These are phyloP conservation scores for Botrytis galanthina DNA, from an alignment of 2,329 filamentous ascomycete species.

Conservation along the genomic window DNA sequence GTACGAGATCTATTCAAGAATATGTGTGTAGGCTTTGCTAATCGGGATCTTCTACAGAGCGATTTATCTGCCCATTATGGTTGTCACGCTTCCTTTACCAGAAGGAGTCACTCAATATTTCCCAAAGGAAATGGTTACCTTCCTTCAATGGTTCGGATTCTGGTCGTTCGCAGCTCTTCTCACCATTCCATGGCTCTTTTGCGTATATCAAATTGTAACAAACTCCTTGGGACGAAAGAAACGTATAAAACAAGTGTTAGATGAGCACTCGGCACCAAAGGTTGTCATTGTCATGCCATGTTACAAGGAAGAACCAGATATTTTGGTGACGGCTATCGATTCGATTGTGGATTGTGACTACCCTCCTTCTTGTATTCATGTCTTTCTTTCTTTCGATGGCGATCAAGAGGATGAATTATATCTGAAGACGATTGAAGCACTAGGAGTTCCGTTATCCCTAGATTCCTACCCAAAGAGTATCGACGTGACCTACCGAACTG, in stretches of 20 bases:
- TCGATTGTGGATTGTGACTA: conserved; percentile 95
- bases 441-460: conserved; percentile 76
- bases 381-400: conserved; percentile 94
- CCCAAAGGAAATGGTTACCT: conserved; percentile 63
- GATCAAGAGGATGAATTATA: conserved; percentile 87
- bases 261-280: conserved; percentile 85
- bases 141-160: conserved; percentile 93
- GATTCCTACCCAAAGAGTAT: conserved; percentile 85
- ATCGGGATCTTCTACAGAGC: conserved; percentile 48
- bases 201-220: conserved; percentile 86
- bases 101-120: conserved; percentile 68
- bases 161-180: conserved; percentile 86
- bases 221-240: conserved; percentile 80
- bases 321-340: conserved; percentile 81
- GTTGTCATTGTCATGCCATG: conserved; percentile 96
- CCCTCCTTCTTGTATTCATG: conserved; percentile 84
- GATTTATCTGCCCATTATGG: conserved; percentile 90
- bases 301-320: conserved; percentile 84
- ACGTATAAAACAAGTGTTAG: conserved; percentile 78
- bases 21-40: neutral
- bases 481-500: conserved; percentile 79
- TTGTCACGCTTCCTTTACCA: conserved; percentile 86
- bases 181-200: conserved; percentile 88
- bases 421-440: conserved; percentile 76
- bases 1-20: conserved; percentile 46